phyloP scores from a whole-genome alignment of 2,329 filamentous ascomycete species.

The Penicillium sp. region DNA sequence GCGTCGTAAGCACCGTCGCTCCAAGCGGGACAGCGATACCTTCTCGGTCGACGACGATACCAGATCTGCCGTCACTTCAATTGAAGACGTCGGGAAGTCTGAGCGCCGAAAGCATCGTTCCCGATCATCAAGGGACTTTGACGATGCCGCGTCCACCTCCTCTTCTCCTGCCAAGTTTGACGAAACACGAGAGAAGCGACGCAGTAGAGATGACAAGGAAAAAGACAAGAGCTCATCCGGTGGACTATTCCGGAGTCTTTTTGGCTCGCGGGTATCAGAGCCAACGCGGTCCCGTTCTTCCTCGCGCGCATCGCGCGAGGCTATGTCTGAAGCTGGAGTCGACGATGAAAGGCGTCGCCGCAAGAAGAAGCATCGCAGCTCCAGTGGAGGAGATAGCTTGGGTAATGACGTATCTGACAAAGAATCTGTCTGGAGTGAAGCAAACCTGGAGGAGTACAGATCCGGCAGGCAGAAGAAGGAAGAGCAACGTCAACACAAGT shows the following conservation, averaged over 20 bases:
- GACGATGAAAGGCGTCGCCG: constrained; percentile 43
- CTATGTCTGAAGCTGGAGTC: constrained; percentile 34
- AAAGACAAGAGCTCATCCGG: constrained; percentile 28
- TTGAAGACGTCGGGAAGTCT: constrained; percentile 7
- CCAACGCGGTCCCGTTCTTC: constrained; percentile 26
- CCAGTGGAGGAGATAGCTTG: constrained; percentile 42
- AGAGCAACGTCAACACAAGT: constrained; percentile 34
- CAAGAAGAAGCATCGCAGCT: constrained; percentile 41
- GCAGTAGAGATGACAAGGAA: constrained; percentile 32
- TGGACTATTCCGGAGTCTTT: constrained; percentile 38
- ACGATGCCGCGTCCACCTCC: constrained; percentile 36
- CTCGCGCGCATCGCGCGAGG: constrained; percentile 29
- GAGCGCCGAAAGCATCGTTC: constrained; percentile 25
- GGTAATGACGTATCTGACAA: constrained; percentile 45
- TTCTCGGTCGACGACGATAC: constrained; percentile 5
- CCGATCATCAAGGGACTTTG: constrained; percentile 24
- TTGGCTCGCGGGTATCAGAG: constrained; percentile 35
- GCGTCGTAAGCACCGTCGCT: constrained; percentile 15
- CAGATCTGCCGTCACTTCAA: not conserved
- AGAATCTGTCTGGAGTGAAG: constrained; percentile 37
- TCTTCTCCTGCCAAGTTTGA: constrained; percentile 32
- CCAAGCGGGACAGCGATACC: constrained; percentile 23
- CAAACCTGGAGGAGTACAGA: constrained; percentile 31
- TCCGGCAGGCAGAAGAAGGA: constrained; percentile 34
- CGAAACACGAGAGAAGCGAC: constrained; percentile 30